phyloP scores from a whole-genome alignment of 2,329 filamentous ascomycete genomes.

The Ascochyta rabiei region DNA sequence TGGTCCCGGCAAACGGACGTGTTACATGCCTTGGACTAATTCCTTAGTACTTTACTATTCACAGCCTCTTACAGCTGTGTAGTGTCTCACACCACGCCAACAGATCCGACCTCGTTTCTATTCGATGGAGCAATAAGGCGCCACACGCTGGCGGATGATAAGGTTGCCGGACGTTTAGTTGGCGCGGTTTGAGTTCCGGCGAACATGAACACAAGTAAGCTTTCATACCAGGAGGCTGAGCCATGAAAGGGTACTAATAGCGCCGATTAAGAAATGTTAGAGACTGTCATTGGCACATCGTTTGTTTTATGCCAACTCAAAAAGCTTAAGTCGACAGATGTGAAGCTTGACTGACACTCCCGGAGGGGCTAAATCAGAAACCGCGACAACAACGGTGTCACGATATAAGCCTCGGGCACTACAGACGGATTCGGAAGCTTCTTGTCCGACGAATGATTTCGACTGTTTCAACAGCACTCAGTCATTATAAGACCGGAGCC shows the following conservation, averaged over 20 bases:
- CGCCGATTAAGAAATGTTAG: background rate
- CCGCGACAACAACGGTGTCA: constrained; percentile 13
- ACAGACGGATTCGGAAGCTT: background rate
- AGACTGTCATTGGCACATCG: background rate
- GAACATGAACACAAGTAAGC: constrained; percentile 13
- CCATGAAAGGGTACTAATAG: background rate
- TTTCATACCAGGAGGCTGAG: constrained; percentile 14
- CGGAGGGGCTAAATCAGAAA: background rate
- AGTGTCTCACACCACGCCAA: constrained; percentile 20
- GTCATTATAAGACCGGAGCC: background rate
- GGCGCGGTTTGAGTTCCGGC: constrained; percentile 6
- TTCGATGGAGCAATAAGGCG: constrained; percentile 9
- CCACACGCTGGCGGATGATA: constrained; percentile 20
- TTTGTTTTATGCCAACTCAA: background rate
- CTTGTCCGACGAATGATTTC: background rate
- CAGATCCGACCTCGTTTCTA: constrained; percentile 19
- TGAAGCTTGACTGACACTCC: constrained; percentile 15
- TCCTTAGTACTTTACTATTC: background rate
- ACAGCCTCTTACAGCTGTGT: constrained; percentile 9
- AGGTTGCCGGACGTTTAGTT: constrained; percentile 19
- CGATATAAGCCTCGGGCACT: background rate
- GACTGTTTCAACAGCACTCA: background rate
- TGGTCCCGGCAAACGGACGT: constrained; percentile 1
- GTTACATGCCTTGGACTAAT: constrained; percentile 7
- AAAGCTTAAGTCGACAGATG: constrained; percentile 7